Base-by-base conservation (phyloP, 106 monocot species). In the Iris macrosiphon region DNA sequence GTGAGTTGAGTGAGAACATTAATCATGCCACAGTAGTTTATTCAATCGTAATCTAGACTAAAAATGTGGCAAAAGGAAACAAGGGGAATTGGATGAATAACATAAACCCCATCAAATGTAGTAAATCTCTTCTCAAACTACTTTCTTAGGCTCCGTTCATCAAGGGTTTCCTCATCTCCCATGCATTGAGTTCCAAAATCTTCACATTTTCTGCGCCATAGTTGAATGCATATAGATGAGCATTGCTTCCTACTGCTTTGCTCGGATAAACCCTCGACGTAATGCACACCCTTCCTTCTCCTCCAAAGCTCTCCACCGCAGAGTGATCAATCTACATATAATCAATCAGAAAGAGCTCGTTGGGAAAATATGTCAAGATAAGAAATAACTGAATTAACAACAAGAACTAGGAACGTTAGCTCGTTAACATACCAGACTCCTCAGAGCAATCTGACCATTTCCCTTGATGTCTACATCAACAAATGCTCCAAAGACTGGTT, bases 301-400 rank as follows among this genome's bases (percentile, higher is more conserved):
- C 57, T 16, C 40, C 40, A 41, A 58, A 58, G 27, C 57, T 58
- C 57, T 58, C 40, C 22, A 41, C 57, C 13, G 16, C 57, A 0
- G 57, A 58, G 41, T 41, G 57, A 58, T 58, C 57, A n/a, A 58
- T 58, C 57, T 58, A 41, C 13, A 27, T n/a, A n/a, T n/a, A n/a
- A n/a, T n/a, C n/a, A n/a, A n/a, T n/a, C n/a, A n/a, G n/a, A n/a
- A n/a, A n/a, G n/a, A n/a, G n/a, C n/a, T n/a, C n/a, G n/a, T n/a
- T n/a, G n/a, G n/a, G n/a, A n/a, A n/a, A n/a, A n/a, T n/a, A n/a
- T n/a, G n/a, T n/a, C n/a, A n/a, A n/a, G n/a, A n/a, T 23, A 60
- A 9, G 6, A 4, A 7, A 26, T 21, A 16, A 34, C n/a, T 1
- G n/a, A 12, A 28, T 14, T 6, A 6, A 8, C n/a, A n/a, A n/a